A percentile compares a stretch with the other conserved stretches of the same genome.
Evolutionary conservation across 1,284 basidiomycete genomes (phyloP).

Genomic region (Trichosporon asahii): DNA sequence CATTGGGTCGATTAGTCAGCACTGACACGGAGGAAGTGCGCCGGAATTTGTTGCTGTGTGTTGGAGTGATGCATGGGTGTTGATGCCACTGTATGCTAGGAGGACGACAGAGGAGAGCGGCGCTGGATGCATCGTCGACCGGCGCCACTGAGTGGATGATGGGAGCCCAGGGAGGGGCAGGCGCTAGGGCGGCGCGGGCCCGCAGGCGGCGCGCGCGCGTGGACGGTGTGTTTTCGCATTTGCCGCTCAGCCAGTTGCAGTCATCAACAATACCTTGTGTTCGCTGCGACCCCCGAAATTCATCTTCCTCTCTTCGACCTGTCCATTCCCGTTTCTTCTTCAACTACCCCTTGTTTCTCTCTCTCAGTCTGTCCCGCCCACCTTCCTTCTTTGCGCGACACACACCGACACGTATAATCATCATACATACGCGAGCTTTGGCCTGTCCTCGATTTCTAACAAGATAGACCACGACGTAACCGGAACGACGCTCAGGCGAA

Average conservation of each 20-base stretch:
- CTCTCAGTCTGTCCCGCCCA: not conserved
- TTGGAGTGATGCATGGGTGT: too few relatives aligned
- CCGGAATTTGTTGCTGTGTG: too few relatives aligned
- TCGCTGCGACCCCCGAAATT: not conserved
- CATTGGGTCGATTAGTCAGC: too few relatives aligned
- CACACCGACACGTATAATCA: too few relatives aligned
- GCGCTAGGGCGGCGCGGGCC: not conserved
- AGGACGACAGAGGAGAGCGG: too few relatives aligned
- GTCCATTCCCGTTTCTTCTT: not conserved
- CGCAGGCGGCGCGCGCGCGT: not conserved
- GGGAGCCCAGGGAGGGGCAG: not conserved
- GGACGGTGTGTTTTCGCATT: not conserved
- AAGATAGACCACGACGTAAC: too few relatives aligned
- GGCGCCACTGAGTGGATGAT: not conserved
- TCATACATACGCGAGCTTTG: too few relatives aligned
- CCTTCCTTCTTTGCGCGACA: too few relatives aligned
- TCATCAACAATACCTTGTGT: not conserved
- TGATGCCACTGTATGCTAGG: too few relatives aligned
- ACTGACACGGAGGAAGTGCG: too few relatives aligned
- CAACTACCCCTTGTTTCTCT: not conserved
- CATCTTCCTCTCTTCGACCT: not conserved
- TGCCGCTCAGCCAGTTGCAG: not conserved
- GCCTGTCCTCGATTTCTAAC: too few relatives aligned
- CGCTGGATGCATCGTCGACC: not conserved
- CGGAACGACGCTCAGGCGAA: too few relatives aligned